phyloP scores from a whole-genome alignment of 345 rosid genomes.

The Acer campestre region DNA sequence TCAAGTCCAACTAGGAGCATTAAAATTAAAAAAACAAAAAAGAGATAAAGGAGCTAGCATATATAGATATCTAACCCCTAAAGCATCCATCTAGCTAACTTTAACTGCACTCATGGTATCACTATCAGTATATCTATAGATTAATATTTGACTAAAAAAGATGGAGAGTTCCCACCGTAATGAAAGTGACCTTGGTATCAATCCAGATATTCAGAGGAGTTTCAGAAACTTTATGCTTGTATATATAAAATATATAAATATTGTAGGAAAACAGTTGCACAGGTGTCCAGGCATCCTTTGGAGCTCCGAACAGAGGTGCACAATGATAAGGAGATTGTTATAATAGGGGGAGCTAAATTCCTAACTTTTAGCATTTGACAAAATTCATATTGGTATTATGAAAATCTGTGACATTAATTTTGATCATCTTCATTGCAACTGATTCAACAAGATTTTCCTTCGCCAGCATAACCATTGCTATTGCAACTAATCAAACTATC shows the following conservation, averaged over 20 bases:
- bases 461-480: neutral
- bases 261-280: neutral
- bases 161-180: neutral
- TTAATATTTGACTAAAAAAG: neutral
- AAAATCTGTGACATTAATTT: neutral
- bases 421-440: neutral
- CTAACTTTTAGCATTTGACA: neutral
- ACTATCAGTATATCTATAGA: neutral
- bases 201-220: neutral
- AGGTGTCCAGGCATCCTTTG: neutral
- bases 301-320: constrained; percentile 5
- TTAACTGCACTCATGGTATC: neutral
- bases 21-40: neutral
- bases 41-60: neutral
- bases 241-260: too few relatives aligned
- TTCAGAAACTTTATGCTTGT: neutral
- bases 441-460: neutral
- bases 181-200: neutral
- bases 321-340: neutral
- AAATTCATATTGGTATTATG: neutral
- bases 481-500: neutral
- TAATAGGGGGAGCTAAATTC: neutral
- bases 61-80: neutral
- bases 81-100: neutral
- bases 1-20: neutral